Base-by-base conservation (phyloP, 768 basidiomycete species). In the Agrocybe chaxingu region DNA sequence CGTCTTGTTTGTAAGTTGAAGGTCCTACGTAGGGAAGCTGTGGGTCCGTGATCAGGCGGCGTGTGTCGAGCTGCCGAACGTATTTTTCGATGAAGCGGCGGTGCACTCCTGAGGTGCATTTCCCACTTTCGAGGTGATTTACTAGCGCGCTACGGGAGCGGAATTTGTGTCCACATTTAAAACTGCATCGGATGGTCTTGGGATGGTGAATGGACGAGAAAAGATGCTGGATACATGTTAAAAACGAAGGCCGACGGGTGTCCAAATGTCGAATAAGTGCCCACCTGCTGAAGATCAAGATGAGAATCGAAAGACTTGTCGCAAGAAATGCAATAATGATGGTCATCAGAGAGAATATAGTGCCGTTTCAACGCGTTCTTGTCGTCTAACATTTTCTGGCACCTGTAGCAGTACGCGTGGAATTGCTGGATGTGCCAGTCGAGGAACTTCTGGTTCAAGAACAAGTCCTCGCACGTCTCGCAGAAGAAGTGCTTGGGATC, bases 61-160 rank as follows among this genome's bases (percentile, higher is more conserved):
- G 47, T 3, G 54, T 69, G 60, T 87, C 85, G 44, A 69, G 48
- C 44, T 69, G 30, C 42, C 66, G 70, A 42, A 83, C 67, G 49
- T 60, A 65, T 35, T 57, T 62, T 65, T 81, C 71, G 42, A 84
- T 62, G 41, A 65, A 48, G 48, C 73, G 53, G 47, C 69, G 67
- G 33, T 62, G 59, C 36, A 78, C 62, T 8, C 80, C 76, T 0
- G 84, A 84, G 18, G 54, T 45, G 60, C 87, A 87, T 3, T 60
- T 53, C 1, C 85, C 85, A 8, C 73, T 67, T 58, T 89, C 87
- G 60, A 86, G 72, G 62, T 89, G 87, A 30, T 78, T 73, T 31
- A 80, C 58, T 41, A 89, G 69, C 8, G 82, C 79, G 7, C 84
- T 74, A 38, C 57, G 67, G 13, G 76, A 79, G 45, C 81, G 62